Evolutionary conservation across 2,329 filamentous ascomycete genomes (phyloP), one percentile per base, ranked within the genome.

Genomic region (Diatrype stigma): DNA sequence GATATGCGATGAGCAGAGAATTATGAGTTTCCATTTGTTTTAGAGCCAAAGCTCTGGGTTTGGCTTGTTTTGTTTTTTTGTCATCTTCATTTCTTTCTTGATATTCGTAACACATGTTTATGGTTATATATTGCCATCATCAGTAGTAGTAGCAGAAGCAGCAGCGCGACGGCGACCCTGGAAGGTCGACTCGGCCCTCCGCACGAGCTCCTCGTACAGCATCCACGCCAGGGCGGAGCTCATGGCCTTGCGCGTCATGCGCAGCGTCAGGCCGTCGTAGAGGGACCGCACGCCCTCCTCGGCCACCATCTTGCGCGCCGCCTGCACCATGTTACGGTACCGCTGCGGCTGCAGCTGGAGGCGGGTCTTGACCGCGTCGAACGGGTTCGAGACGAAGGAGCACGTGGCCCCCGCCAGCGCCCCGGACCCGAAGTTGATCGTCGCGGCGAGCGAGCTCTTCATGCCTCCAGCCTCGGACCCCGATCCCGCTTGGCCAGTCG

Each of bases 201-300:
- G 76, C 56, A 97, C 87, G 61, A 96, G 70, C 69, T 96, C 93
- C 73, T 99, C 94, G 65, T 99, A 99, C 38, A 96, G 78, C 10
- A 93, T 97, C 94, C 94, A 99, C 7, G 93, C 93, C 59, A 97
- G 77, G n/a, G 94, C 94, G 48, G 88, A 93, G 69, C 92, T 96
- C 42, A 96, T 72, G 5, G 91, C 93, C 70, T 99, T 99, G 60
- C 94, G 80, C 44, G 86, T 88, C 78, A 97, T 96, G 51, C 94
- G 81, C 59, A 99, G 74, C 1, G 82, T 89, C 50, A 99, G 70
- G 1, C 94, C 94, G 67, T 94, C 88, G 70, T 94, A 92, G 51
- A 99, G 77, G 54, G 88, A 88, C 49, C 86, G 79, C 19, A 88
- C 60, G 0, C 93, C 93, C 56, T 96, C 93, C 61, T 96, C 87